These are phyloP conservation scores for Daedaleopsis sinensis DNA, from an alignment of 768 basidiomycete species.

Conservation along the genomic window DNA sequence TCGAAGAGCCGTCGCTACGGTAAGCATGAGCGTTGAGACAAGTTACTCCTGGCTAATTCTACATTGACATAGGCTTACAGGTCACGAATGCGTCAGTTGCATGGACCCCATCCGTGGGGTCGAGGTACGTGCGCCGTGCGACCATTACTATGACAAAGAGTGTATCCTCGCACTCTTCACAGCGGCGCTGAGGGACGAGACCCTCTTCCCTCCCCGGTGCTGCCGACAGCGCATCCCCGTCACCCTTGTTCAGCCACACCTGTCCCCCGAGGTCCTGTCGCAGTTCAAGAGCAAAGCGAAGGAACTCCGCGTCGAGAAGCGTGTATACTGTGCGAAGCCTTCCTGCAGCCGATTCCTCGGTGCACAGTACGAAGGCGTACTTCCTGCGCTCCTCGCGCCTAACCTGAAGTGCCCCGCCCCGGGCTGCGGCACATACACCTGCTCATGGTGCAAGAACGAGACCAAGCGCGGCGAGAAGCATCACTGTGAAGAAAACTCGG, in stretches of 20 bases:
- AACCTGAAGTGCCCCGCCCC: conserved; percentile 13
- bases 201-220: conserved; percentile 34
- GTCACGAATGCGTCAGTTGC: conserved; percentile 27
- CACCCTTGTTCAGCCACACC: conserved; percentile 14
- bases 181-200: conserved; percentile 28
- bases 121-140: conserved; percentile 23
- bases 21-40: background rate
- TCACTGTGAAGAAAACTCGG: conserved; percentile 14
- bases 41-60: background rate
- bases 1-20: background rate
- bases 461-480: conserved; percentile 14
- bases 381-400: conserved; percentile 3
- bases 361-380: conserved; percentile 3
- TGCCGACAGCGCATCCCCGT: conserved; percentile 25
- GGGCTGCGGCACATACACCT: conserved; percentile 23
- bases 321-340: conserved; percentile 33
- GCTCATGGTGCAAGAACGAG: conserved; percentile 22
- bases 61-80: background rate
- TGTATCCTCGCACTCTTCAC: conserved; percentile 30
- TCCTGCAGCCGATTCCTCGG: conserved; percentile 33
- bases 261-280: conserved; percentile 11
- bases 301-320: conserved; percentile 26
- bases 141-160: conserved; percentile 28
- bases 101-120: conserved; percentile 3
- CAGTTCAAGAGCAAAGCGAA: conserved; percentile 20